Evolutionary conservation across 805 yeast genomes (phyloP).

Genomic region (Sungouiella thailandica): DNA sequence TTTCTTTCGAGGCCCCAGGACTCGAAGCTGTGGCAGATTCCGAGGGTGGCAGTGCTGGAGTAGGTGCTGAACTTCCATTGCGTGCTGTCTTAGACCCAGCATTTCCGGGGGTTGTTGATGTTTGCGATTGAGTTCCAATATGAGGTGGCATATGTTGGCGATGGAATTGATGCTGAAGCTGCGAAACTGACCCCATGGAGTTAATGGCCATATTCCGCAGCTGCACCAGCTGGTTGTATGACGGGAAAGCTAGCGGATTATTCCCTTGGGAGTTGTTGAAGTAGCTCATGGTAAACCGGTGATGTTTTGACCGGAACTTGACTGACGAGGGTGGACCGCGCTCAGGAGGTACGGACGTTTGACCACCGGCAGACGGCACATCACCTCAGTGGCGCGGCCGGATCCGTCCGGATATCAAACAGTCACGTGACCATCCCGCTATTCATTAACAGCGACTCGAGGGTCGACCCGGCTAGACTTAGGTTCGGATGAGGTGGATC

Average conservation of each 20-base stretch:
- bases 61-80: no score
- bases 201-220: conserved; percentile 9
- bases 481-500: no score
- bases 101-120: not conserved
- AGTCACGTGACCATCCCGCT: no score
- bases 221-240: conserved; percentile 15
- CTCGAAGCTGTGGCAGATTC: not conserved
- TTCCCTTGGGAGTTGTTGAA: conserved; percentile 11
- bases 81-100: not conserved
- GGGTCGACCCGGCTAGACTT: no score
- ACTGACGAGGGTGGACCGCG: conserved; percentile 5
- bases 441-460: no score
- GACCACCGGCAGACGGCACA: not conserved
- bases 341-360: conserved; percentile 1
- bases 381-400: not conserved
- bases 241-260: conserved; percentile 20
- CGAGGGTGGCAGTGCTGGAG: not conserved
- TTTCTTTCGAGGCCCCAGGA: not conserved
- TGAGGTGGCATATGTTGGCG: conserved; percentile 4
- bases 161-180: conserved; percentile 8
- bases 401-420: no score
- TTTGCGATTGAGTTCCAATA: not conserved
- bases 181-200: conserved; percentile 3
- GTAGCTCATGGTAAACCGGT: conserved; percentile 14
- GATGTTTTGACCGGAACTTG: conserved; percentile 3